Evolutionary conservation across 805 yeast species (phyloP), one percentile per base, ranked within the genome.

Genomic region (Priceomyces melissophilus): DNA sequence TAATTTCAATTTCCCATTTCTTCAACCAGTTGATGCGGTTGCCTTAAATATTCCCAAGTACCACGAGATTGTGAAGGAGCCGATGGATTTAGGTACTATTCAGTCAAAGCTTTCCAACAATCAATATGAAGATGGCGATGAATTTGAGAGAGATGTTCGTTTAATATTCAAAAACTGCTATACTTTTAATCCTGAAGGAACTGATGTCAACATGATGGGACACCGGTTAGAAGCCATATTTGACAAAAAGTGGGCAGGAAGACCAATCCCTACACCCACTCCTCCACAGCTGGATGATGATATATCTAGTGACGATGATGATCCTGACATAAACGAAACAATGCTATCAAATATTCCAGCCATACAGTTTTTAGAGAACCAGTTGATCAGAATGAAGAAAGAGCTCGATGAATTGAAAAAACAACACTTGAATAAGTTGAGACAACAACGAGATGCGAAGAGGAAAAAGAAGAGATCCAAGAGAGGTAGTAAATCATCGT

Each of bases 201-300:
- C 96, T 4, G 95, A 95, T 37, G 99, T 93, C 29, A 88, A 90
- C 61, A 77, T 79, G 76, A 85, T 93, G 95, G 99, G 98, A 13
- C 96, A 87, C 60, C 76, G 89, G 52, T 70, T 93, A 41, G 97
- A 93, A 63, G 82, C 82, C 20, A 77, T 86, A 2, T 93, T 91
- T 57, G 85, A 88, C 54, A 82, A 85, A 55, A 83, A 81, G 61
- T 91, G 98, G 97, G 76, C 79, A 16, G 89, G 87, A 50, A 59
- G 65, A 44, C 75, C 75, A n/a, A 52, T 67, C 23, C 71, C 73
- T 9, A 80, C 82, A 60, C 96, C 96, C 13, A 72, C 81, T 10
- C 81, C 86, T 3, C 76, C 78, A 2, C 73, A 76, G 15, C 79
- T 85, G 25, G 65, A 58, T 17, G 40, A 36, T 13, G 55, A 53